Evolutionary conservation across 208 protist genomes (phyloP), one percentile per base, ranked within the genome.

Genomic region (Vickermania ingenoplastis): DNA sequence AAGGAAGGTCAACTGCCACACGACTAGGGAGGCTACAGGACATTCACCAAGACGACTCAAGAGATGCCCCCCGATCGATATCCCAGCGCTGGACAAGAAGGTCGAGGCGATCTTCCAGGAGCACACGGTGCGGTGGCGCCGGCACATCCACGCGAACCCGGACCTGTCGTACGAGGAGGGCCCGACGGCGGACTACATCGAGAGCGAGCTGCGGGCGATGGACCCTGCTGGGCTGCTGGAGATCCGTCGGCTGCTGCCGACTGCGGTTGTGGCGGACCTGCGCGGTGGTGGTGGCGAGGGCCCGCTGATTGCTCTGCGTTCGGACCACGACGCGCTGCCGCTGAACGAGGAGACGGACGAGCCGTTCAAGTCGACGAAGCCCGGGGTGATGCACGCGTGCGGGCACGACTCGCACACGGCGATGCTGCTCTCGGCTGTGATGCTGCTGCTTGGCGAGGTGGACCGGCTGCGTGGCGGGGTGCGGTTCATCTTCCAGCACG

Each of bases 401-500:
- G 81, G 74, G 2, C 71, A 81, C 59, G 76, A 83, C 72, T 65
- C 73, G 3, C 77, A 82, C 63, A 68, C 77, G 0, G 81, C 81
- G 14, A 78, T 73, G 45, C 73, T 86, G 29, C 58, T 85, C 41
- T 77, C 69, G 29, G 78, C 75, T 0, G 73, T 70, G 21, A 77
- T 77, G 65, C 57, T 86, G 30, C 64, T 85, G 21, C 72, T 69
- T 22, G 61, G 69, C 50, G 62, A 75, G 65, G 60, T 63, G 65
- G 62, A 73, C 30, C 61, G 67, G 57, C 77, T 83, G 56, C 54
- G 66, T 23, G 78, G 77, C 48, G 83, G 79, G 7, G 73, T 89
- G 51, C 82, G 76, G 36, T 90, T 90, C 58, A 59, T 86, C 13
- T 83, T 83, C 57, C 78, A 83, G 65, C 78, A 79, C 65, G 73